phyloP scores from a whole-genome alignment of 176 grass and related monocot species.

The Aegilops tauschii region DNA sequence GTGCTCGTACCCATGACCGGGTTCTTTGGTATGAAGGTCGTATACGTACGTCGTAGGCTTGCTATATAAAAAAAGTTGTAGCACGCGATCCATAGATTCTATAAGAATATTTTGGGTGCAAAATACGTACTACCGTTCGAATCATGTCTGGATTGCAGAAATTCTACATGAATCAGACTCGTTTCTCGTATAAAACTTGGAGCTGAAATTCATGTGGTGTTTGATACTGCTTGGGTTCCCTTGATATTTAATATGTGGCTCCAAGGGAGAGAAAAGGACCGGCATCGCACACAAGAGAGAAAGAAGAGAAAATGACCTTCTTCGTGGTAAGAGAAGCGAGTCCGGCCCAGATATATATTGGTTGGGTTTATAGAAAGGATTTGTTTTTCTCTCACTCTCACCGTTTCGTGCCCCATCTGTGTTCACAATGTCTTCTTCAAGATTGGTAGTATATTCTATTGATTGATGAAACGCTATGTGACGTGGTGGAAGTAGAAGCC shows the following conservation, averaged over 20 bases:
- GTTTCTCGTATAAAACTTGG: background rate
- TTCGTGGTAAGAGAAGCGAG: background rate
- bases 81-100: no score
- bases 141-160: background rate
- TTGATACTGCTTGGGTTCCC: background rate
- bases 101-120: background rate
- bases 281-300: background rate
- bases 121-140: background rate
- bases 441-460: background rate
- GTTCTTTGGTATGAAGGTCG: background rate
- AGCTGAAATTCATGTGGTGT: background rate
- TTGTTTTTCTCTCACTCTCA: background rate
- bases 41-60: background rate
- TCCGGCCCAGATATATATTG: no score
- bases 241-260: background rate
- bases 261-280: background rate
- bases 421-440: background rate
- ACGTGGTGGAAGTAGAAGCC: background rate
- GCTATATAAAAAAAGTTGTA: no score
- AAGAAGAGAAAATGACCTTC: background rate
- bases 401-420: background rate
- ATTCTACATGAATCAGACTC: background rate
- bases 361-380: background rate
- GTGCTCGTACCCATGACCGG: background rate
- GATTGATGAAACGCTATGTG: background rate